Conservation (phyloP, 75 land plant genomes). For the Sequoiadendron giganteum region DNA sequence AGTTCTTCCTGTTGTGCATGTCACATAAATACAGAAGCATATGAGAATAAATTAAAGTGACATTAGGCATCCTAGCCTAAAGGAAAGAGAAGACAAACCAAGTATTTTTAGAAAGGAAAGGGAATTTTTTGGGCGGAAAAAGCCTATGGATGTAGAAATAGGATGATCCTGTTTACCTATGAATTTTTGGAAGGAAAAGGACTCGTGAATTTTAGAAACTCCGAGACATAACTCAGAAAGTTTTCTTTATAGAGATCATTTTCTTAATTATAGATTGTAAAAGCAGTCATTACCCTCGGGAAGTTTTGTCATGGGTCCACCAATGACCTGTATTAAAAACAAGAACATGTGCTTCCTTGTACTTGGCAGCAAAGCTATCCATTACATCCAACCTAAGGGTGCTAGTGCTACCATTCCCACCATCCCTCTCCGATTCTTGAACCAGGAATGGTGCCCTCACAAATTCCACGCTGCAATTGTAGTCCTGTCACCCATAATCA, state of each 20-base stretch:
- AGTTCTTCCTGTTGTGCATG: conserved; percentile 39
- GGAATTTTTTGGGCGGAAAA: too few species aligned
- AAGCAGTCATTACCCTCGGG: conserved; percentile 21
- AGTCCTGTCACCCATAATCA: conserved; percentile 40
- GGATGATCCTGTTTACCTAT: too few species aligned
- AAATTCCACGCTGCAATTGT: conserved; percentile 70
- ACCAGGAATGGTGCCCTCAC: conserved; percentile 76
- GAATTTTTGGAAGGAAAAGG: too few species aligned
- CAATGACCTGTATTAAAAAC: conserved; percentile 47
- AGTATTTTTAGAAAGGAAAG: too few species aligned
- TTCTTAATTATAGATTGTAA: too few species aligned
- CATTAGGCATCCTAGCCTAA: not conserved
- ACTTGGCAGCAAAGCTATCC: conserved; percentile 29
- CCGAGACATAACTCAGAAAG: too few species aligned
- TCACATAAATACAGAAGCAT: not conserved
- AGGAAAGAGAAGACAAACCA: too few species aligned
- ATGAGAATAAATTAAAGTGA: not conserved
- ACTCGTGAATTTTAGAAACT: too few species aligned
- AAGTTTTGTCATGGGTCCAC: conserved; percentile 43
- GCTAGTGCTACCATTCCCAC: conserved; percentile 39
- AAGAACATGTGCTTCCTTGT: conserved; percentile 33
- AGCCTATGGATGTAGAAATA: too few species aligned
- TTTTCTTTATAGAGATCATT: too few species aligned
- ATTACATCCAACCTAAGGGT: conserved; percentile 74
- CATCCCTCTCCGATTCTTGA: conserved; percentile 52